Evolutionary conservation across 1,284 basidiomycete species (phyloP).

Genomic region (Ganoderma multipileum): DNA sequence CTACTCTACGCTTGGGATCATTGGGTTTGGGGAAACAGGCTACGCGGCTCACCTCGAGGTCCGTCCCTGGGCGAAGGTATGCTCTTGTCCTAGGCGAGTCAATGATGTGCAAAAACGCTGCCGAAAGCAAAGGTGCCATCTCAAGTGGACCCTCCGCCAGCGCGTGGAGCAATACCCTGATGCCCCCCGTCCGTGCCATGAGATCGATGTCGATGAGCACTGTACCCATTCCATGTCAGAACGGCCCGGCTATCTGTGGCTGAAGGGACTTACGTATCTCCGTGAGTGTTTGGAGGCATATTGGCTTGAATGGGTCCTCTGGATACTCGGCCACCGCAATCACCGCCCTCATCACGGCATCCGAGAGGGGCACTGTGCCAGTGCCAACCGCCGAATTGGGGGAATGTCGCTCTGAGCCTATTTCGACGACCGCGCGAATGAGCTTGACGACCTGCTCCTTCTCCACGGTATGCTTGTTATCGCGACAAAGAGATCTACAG

Average conservation of each 20-base stretch:
- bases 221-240: conserved; percentile 42
- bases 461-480: conserved; percentile 85
- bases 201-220: conserved; percentile 88
- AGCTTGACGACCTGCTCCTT: conserved; percentile 96
- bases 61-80: conserved; percentile 83
- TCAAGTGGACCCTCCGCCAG: conserved; percentile 90
- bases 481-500: conserved; percentile 81
- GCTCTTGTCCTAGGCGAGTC: conserved; percentile 87
- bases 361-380: conserved; percentile 68
- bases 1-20: conserved; percentile 48
- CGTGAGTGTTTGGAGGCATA: conserved; percentile 89
- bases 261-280: conserved; percentile 77
- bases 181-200: conserved; percentile 82
- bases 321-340: conserved; percentile 93
- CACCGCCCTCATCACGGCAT: conserved; percentile 85
- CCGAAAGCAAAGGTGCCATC: conserved; percentile 84
- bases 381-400: conserved; percentile 48
- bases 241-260: conserved; percentile 2
- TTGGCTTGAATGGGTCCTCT: conserved; percentile 88
- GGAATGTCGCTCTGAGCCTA: conserved; percentile 65
- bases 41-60: conserved; percentile 78
- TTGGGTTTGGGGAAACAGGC: neutral
- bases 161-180: conserved; percentile 87
- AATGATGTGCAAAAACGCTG: conserved; percentile 84
- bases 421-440: conserved; percentile 83